phyloP scores from a whole-genome alignment of 371 early-diverging fungal genomes.

The Mortierella sp. region DNA sequence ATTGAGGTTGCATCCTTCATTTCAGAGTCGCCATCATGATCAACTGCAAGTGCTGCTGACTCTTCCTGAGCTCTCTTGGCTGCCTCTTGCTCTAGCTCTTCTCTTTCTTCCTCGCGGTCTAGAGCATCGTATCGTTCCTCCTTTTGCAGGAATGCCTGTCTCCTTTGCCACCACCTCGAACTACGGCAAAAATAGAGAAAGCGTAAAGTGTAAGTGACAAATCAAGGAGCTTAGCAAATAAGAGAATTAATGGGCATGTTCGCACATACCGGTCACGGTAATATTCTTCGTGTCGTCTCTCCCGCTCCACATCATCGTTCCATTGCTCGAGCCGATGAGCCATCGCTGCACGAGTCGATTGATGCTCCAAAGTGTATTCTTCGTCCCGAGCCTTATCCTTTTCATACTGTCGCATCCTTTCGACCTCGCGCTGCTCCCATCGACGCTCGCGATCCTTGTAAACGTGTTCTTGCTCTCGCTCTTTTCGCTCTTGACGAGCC shows the following conservation, averaged over 20 bases:
- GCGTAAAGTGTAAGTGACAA: background rate
- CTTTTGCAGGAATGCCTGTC: conserved; percentile 72
- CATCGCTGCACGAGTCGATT: conserved; percentile 65
- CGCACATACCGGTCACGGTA: conserved; percentile 76
- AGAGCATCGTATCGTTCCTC: conserved; percentile 79
- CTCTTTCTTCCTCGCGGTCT: conserved; percentile 67
- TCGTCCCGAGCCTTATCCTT: conserved; percentile 63
- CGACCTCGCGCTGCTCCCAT: conserved; percentile 72
- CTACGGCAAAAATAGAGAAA: conserved; percentile 48
- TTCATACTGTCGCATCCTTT: conserved; percentile 67
- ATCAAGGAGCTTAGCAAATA: background rate
- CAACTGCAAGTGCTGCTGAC: conserved; percentile 49
- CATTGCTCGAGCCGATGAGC: conserved; percentile 70
- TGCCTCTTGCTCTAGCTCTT: conserved; percentile 36
- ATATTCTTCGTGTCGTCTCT: conserved; percentile 73
- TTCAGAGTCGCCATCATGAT: conserved; percentile 32
- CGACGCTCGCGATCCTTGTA: conserved; percentile 79
- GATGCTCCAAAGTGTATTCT: conserved; percentile 63
- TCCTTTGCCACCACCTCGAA: conserved; percentile 76
- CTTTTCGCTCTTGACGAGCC: conserved; percentile 71
- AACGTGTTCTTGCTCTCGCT: conserved; percentile 74
- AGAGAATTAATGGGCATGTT: background rate
- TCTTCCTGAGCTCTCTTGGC: conserved; percentile 41
- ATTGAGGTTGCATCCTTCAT: conserved; percentile 25
- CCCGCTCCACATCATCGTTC: conserved; percentile 81